Evolutionary conservation across 495 filamentous ascomycete genomes (phyloP).

Genomic region (Annulohypoxylon bovei): DNA sequence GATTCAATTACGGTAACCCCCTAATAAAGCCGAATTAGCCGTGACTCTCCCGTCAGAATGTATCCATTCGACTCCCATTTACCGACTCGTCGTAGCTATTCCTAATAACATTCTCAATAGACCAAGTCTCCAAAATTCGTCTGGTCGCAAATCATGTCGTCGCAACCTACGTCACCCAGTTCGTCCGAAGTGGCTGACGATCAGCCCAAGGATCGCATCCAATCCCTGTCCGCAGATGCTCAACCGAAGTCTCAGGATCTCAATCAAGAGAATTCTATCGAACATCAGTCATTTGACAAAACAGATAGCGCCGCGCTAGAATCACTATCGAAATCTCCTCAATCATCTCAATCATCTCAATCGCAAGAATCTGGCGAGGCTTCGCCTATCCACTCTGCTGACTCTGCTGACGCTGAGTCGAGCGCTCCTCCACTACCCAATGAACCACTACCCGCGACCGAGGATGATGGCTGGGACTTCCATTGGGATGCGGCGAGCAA

Average conservation of each 20-base stretch:
- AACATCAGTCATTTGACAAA: slow-evolving; percentile 3
- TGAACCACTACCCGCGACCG: slow-evolving; percentile 51
- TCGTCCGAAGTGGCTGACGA: slow-evolving; percentile 37
- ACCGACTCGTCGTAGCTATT: slow-evolving; percentile 36
- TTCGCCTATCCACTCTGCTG: slow-evolving; percentile 22
- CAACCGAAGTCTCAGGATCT: slow-evolving; percentile 35
- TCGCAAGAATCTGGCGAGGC: slow-evolving; percentile 48
- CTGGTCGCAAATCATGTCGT: slow-evolving; percentile 33
- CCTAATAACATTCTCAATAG: slow-evolving; percentile 33
- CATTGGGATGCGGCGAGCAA: slow-evolving; percentile 79
- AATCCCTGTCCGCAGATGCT: slow-evolving; percentile 22
- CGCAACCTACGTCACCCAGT: slow-evolving; percentile 31
- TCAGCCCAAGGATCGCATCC: slow-evolving; percentile 38
- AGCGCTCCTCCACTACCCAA: slow-evolving; percentile 51
- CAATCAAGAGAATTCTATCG: slow-evolving; percentile 23
- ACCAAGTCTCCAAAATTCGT: slow-evolving; percentile 11
- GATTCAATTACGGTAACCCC: slow-evolving; percentile 35
- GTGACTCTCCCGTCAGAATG: slow-evolving; percentile 38
- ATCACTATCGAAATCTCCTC: slow-evolving; percentile 1
- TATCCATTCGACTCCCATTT: slow-evolving; percentile 31
- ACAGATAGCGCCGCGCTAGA: slow-evolving; percentile 7
- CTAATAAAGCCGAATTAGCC: slow-evolving; percentile 26
- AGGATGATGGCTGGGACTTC: slow-evolving; percentile 88
- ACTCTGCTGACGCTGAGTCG: slow-evolving; percentile 33
- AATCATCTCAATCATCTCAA: slow-evolving; percentile 9